Conservation (phyloP, 176 grass and related monocot genomes). For the Juncus inflexus region DNA sequence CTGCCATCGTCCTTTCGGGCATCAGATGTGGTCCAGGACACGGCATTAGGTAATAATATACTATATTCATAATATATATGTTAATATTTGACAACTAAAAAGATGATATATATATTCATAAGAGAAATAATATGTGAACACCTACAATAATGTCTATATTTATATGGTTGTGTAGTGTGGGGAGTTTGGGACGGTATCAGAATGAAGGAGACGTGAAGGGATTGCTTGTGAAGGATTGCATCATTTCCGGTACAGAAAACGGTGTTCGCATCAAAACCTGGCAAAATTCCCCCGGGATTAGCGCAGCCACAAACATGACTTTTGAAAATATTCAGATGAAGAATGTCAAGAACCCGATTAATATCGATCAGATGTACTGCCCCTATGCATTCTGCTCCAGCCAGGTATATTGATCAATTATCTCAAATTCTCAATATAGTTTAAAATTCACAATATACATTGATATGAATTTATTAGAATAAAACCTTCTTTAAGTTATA, state of each 20-base stretch:
- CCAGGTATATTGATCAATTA: neutral
- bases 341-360: constrained; percentile 51
- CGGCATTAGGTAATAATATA: constrained; percentile 40
- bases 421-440: neutral
- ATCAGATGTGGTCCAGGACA: constrained; percentile 63
- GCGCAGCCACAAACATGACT: constrained; percentile 33
- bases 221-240: constrained; percentile 40
- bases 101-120: neutral
- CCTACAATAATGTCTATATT: neutral
- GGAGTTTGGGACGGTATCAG: constrained; percentile 46
- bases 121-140: neutral
- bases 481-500: neutral
- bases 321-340: constrained; percentile 57
- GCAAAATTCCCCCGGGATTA: constrained; percentile 48
- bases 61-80: neutral
- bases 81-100: neutral
- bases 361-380: constrained; percentile 77
- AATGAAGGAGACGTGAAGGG: constrained; percentile 41
- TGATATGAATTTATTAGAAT: neutral
- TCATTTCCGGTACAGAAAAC: constrained; percentile 38
- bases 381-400: constrained; percentile 42
- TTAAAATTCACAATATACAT: neutral
- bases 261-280: constrained; percentile 76
- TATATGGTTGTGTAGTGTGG: constrained; percentile 24
- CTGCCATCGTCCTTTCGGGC: constrained; percentile 24